Base-by-base conservation (phyloP, 2,329 filamentous ascomycete genomes). In the Chalara sp. region DNA sequence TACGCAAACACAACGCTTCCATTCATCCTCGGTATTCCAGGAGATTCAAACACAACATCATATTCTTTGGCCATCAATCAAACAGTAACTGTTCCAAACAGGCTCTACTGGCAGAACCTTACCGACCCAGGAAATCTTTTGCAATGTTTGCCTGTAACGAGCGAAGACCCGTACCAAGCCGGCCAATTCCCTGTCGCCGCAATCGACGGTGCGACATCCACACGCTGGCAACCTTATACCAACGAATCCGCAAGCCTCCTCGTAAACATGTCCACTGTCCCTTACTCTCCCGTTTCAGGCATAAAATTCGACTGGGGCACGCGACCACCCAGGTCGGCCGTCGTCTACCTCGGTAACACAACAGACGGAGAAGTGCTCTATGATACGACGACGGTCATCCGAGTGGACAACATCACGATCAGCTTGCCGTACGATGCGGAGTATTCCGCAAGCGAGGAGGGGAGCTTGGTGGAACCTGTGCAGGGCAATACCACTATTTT, bases 161-260 rank as follows among this genome's bases (percentile, higher is more conserved):
- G 76, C 1, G 63, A 68, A 0, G 64, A 74, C 39, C 61, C 64
- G 2, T 79, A 75, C 60, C 68, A 75, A 30, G 77, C 81, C 0
- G 86, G 85, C 11, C 86, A 89, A 65, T 86, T 88, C 68, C 83
- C 85, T 1, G 71, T 85, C 48, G 74, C 77, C 0, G 83, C 81
- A 3, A 76, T 85, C 47, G 84, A 88, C 58, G 84, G 84, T 48
- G 81, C 81, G 2, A 71, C 78, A 5, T 78, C 77, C 13, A 87
- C 84, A 0, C 79, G 78, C 56, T 88, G 84, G 84, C 82, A 86
- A 60, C 83, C 84, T 0, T 61, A 68, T 6, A 70, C 75, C 1
- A 77, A 79, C 46, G 67, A 65, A 0, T 70, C 75, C 5, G 72
- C 76, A 31, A 76, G 76, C 4, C 61, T 87, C 11, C 80, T 78